Evolutionary conservation across 805 yeast species (phyloP), one percentile per base, ranked within the genome.

Genomic region (Suhomyces tanzawaensis): DNA sequence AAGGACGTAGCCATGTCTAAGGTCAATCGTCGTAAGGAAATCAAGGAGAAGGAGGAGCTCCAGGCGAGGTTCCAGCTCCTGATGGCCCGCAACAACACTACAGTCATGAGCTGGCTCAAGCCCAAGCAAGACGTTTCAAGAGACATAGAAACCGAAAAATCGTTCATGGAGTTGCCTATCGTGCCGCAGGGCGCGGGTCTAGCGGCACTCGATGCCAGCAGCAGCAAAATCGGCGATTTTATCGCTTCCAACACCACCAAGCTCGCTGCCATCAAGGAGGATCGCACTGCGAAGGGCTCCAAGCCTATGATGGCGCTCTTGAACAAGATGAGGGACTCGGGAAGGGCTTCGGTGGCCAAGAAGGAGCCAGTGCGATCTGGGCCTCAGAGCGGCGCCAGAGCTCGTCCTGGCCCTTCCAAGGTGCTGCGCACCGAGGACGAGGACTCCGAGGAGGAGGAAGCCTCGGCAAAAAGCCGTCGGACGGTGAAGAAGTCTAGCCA

Each of bases 61-160:
- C 79, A 72, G 41, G 64, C 74, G 12, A 59, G 60, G 37, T 68
- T 76, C 45, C 76, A 71, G 48, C 56, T 70, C 4, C 69, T 73
- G 4, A 52, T 76, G 4, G 45, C 64, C 3, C 58, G 59, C 21
- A 64, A 62, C 13, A 67, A 64, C 40, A 42, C 51, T 6, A 58
- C 53, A 26, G 68, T 69, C 1, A 34, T 57, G 23, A 60, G 66
- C 16, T 74, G 79, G 79, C 46, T 45, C 36, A 29, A 34, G 8
- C 40, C 41, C 9, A 23, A 21, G 16, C 35, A 31, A 16, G 38
- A 23, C 5, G 9, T 33, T 9, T 32, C 18, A 4, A 13, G 34
- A 7, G 38, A 37, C 13, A 12, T 32, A 23, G 19, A 25, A 19
- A 39, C 41, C 28, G 46, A 37, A 15, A 39, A 24, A 4, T 31